Base-by-base conservation (phyloP, 1,284 basidiomycete species). In the Polyporus tsugae region DNA sequence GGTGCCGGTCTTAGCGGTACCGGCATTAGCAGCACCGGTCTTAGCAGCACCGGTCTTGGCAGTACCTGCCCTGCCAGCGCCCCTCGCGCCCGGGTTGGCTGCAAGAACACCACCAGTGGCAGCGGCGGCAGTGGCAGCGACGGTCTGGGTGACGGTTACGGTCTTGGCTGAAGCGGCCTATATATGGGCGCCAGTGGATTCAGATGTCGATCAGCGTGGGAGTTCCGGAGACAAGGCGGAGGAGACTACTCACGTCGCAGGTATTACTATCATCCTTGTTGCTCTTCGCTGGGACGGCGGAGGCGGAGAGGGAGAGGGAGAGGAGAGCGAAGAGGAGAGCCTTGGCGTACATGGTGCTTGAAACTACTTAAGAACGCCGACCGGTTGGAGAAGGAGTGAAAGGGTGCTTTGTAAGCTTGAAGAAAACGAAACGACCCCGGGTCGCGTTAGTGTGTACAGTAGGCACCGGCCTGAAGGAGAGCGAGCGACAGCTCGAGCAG, bases 401-500 rank as follows among this genome's bases (percentile, higher is more conserved):
- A 68, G 73, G 64, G 61, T 72, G 75, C 74, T 70, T 70, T 73
- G 72, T 68, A 72, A 74, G 76, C 75, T 74, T 70, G 66, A 72
- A 73, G 69, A 70, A 73, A 76, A 67, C 60, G 64, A 75, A 76
- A 77, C 77, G 79, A 80, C 78, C 75, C 79, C 79, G 76, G 80
- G 76, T 78, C 79, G 74, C 74, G 75, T 74, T 66, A 73, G 71
- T 75, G 63, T 69, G 71, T 74, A 76, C 76, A 75, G 75, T 75
- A 75, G 76, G 75, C 76, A 74, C 74, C 74, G 74, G 73, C 75
- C 74, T 73, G 75, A 71, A 69, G 70, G 69, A 70, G 73, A 70
- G 73, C 70, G 70, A 75, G 73, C 70, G 69, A 74, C 64, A 68
- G 68, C 71, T 72, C 71, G 69, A 76, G 67, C 65, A 73, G 58